Base-by-base conservation (phyloP, 805 yeast genomes). In the Candida endomychidarum region DNA sequence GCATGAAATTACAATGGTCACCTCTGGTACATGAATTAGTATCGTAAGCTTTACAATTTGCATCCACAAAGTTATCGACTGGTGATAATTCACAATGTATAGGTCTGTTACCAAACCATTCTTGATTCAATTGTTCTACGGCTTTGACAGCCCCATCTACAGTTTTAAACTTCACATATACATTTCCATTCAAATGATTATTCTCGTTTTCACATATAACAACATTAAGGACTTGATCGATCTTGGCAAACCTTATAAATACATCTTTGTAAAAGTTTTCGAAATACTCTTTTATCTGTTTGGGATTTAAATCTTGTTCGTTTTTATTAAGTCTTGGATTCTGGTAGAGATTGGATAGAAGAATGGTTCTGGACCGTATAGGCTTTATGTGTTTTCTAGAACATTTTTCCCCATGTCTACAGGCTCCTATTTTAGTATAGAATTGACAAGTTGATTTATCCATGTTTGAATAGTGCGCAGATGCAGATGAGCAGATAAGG, bases 321-420 rank as follows among this genome's bases (percentile, higher is more conserved):
- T 60, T 60, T 37, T 59, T 60, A 38, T 62, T 56, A n/a, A 63
- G 57, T 19, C 71, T 72, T 2, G 88, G 86, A 47, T 80, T 80
- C 39, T 75, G 78, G 52, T 79, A 84, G 34, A 88, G 52, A 52
- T 83, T 82, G 12, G 81, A 69, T 41, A 84, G 69, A 34, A 85
- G 65, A 1, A 89, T 70, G 0, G 91, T 83, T 40, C 71, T 67
- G 0, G 95, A 83, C 28, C 67, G 60, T 6, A 67, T 59, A 1
- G 96, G 96, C 50, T 75, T 75, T 15, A 75, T 68, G 58, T 89
- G 90, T 41, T 73, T 74, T 52, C 91, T 70, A 7, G 88, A 80
- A 53, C 98, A 90, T 51, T 82, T 83, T 43, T 82, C 89, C 0
- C 96, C 96, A 58, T 90, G 96, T 44, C 96, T 72, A 54, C 98